Evolutionary conservation across 116 monocot species (phyloP), one percentile per base, ranked within the genome.

Genomic region (Iris pallida): DNA sequence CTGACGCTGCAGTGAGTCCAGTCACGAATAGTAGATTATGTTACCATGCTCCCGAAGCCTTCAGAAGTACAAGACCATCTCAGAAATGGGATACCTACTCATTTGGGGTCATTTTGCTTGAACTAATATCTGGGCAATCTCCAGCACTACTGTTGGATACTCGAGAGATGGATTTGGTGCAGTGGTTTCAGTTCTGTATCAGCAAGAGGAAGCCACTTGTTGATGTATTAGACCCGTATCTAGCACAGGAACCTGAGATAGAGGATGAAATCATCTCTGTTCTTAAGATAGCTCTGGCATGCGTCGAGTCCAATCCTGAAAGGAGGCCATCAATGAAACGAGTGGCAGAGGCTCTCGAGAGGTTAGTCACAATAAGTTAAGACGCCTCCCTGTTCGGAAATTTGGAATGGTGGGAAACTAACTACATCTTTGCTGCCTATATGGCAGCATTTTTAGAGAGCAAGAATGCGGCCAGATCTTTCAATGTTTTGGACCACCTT

Each of bases 71-170:
- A 40, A 86, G 82, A 59, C 81, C 83, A 47, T 83, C 86, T 54
- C 90, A 90, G 75, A 90, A 90, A 71, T 86, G 90, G 86, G 90
- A 90, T 66, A 71, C 81, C 46, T 90, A 83, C 61, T 86, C 90
- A 2, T 90, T 70, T 45, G 90, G 90, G 4, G 86, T 83, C 4
- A 81, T 90, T 61, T 53, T 86, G 18, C 72, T 90, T 9, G 90
- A 90, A 68, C 48, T 86, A 60, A 86, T 90, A 17, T 72, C 90
- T 2, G 90, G 86, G 10, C 82, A 76, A 73, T 70, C 80, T 44
- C 90, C 90, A 45, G 18, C 71, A 43, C 49, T 79, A n/a, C 60
- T 73, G 19, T 43, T 86, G 63, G 76, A 74, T 18, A 74, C 73
- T 58, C 47, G 75, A 44, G 78, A 83, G 43, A 78, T 90, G 73